Evolutionary conservation across 352 stramenopile species (phyloP), one percentile per base, ranked within the genome.

Genomic region (Phytopythium mirpurense): DNA sequence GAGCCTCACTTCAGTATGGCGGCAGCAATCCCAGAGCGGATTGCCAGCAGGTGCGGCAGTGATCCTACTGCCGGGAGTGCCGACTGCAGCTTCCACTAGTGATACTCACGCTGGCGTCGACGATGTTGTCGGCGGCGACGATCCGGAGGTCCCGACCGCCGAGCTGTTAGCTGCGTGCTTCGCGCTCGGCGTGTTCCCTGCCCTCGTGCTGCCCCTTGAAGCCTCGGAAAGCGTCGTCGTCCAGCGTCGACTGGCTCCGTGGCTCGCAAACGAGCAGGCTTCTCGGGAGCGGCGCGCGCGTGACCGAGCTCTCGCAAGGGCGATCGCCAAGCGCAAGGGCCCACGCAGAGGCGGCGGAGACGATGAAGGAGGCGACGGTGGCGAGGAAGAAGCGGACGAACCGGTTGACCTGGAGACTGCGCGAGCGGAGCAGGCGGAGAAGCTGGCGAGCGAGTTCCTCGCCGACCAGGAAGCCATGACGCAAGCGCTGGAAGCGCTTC

Each of bases 81-180:
- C 41, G 5, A 34, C 41, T 6, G 18, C 2, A 26, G 37, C 6
- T 16, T 18, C 35, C 6, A 4, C 40, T 7, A 12, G 11, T 45
- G 40, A 45, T 16, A n/a, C 3, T 5, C 19, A 34, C 10, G 36
- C 10, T 6, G 18, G 36, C 5, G 43, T 5, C 14, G 7, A 6
- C 5, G 31, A 14, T 41, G 8, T 3, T 21, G 46, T 67, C 8
- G 57, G 36, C 5, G 51, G 46, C 11, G 66, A 63, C 11, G 54
- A 56, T 2, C 53, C 60, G 9, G 37, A 36, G 8, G 23, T 88
- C 4, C 77, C 77, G 19, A 74, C 54, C 1, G 24, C 56, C 19
- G 57, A 75, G 32, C 57, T 80, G 11, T 46, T 90, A 9, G 57
- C 63, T 23, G 44, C 48, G 6, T 83, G 68, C 42, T 80, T 86